phyloP scores from a whole-genome alignment of 345 rosid species.

The Dovyalis caffra region DNA sequence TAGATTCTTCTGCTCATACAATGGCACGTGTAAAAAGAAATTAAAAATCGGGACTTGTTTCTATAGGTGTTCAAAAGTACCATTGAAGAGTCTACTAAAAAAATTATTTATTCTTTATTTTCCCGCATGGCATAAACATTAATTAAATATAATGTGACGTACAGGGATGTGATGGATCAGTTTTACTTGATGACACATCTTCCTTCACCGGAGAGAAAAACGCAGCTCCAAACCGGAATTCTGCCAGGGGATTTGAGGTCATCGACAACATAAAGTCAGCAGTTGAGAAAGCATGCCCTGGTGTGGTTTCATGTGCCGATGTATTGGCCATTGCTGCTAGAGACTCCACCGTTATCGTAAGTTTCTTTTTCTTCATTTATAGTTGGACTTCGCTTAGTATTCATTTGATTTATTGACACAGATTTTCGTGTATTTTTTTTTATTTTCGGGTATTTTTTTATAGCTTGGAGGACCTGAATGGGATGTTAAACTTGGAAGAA shows the following conservation, averaged over 20 bases:
- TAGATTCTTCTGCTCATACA: too few relatives aligned
- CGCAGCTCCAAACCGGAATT: constrained; percentile 61
- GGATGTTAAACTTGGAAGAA: constrained; percentile 83
- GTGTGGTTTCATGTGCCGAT: constrained; percentile 88
- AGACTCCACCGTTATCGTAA: constrained; percentile 47
- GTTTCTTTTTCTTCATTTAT: neutral
- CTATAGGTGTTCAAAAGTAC: too few relatives aligned
- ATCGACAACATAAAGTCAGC: constrained; percentile 70
- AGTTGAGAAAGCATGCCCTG: constrained; percentile 74
- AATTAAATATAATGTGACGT: too few relatives aligned
- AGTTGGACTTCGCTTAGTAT: too few relatives aligned
- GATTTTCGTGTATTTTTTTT: too few relatives aligned
- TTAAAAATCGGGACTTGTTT: too few relatives aligned
- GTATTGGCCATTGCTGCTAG: constrained; percentile 66
- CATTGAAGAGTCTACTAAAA: too few relatives aligned
- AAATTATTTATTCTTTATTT: neutral
- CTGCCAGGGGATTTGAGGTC: constrained; percentile 73
- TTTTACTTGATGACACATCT: constrained; percentile 77
- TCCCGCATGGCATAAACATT: neutral
- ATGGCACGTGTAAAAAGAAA: too few relatives aligned
- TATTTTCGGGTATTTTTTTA: accelerated
- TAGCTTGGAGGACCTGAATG: constrained; percentile 85
- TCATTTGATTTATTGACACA: too few relatives aligned
- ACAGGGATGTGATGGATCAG: constrained; percentile 87
- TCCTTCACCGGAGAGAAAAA: constrained; percentile 76